Evolutionary conservation across 305 asterid genomes (phyloP), one percentile per base, ranked within the genome.

Genomic region (Fraxinus greggii): DNA sequence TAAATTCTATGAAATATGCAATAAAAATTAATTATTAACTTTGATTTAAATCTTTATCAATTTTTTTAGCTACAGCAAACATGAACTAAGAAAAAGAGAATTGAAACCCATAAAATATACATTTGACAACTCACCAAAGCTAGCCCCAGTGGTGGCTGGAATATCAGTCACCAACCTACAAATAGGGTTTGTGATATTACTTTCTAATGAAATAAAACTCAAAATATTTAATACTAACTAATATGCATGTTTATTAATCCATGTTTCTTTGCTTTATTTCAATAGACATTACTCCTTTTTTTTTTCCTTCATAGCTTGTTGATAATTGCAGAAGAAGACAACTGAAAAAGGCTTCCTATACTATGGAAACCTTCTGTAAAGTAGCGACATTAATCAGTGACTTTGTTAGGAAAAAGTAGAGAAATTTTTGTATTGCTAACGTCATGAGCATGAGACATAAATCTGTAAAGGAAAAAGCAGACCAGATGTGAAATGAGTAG

Each of bases 151-250:
- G 2, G 92, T 85, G 35, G 83, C 92, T 9, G 92, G 92, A 83
- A 90, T 90, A 85, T 90, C 92, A 31, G 92, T 90, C 48, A 90
- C 92, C 85, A 90, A 33, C 92, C 92, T 89, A 73, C 33, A 75
- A 32, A 77, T 33, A 17, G 9, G 24, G 63, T 54, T 54, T n/a
- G 63, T n/a, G 23, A 1, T 54, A 54, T 54, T 1, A 51, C 0
- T 17, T 51, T 51, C 19, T 13, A 42, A 10, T 10, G 3, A 40
- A 40, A 45, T 45, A 51, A 5, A 51, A 51, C 7, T 51, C 23
- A 7, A 51, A 51, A 45, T 4, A 51, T 51, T 51, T 45, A 45
- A 45, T 13, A 45, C 5, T 0, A 45, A 45, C 54, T 45, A 45
- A 45, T 12, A 42, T 42, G 54, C n/a, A 1, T 10, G 17, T 42